Conservation (phyloP, 2,329 filamentous ascomycete genomes). For the Aspergillus tubingensis region DNA sequence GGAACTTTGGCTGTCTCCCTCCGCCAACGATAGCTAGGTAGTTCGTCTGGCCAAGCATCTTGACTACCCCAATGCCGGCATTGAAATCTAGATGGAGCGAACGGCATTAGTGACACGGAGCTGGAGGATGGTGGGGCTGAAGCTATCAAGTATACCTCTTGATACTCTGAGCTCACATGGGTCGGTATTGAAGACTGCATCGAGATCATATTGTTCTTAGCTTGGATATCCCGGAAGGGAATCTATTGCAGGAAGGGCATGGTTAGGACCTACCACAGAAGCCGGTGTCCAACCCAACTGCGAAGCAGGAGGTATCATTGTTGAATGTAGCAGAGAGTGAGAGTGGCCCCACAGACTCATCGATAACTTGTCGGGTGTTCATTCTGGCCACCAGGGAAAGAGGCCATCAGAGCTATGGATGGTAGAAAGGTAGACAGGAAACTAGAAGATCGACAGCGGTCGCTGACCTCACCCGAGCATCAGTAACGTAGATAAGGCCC, state of each 20-base stretch:
- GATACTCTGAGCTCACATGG: conserved; percentile 69
- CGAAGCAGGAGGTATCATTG: conserved; percentile 78
- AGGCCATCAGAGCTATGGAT: conserved; percentile 9
- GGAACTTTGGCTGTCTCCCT: conserved; percentile 79
- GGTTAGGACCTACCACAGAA: conserved; percentile 69
- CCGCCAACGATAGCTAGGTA: conserved; percentile 89
- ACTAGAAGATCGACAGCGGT: conserved; percentile 10
- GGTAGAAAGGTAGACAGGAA: neutral
- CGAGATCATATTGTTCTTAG: conserved; percentile 20
- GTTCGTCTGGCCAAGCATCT: conserved; percentile 85
- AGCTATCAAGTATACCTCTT: conserved; percentile 48
- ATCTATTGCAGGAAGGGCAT: conserved; percentile 14
- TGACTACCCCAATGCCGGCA: conserved; percentile 76
- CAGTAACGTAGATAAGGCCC: conserved; percentile 3
- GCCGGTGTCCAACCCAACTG: conserved; percentile 81
- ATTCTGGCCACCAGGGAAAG: conserved; percentile 52
- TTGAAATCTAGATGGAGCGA: conserved; percentile 63
- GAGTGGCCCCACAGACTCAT: conserved; percentile 70
- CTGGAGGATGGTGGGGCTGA: neutral
- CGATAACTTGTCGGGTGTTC: conserved; percentile 87
- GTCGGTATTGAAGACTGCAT: conserved; percentile 69
- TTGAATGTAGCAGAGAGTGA: conserved; percentile 88
- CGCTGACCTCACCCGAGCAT: conserved; percentile 14
- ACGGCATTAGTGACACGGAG: neutral
- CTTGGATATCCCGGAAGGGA: conserved; percentile 8